Conservation (phyloP, 306 rosid genomes). For the Trichosanthes truncata region DNA sequence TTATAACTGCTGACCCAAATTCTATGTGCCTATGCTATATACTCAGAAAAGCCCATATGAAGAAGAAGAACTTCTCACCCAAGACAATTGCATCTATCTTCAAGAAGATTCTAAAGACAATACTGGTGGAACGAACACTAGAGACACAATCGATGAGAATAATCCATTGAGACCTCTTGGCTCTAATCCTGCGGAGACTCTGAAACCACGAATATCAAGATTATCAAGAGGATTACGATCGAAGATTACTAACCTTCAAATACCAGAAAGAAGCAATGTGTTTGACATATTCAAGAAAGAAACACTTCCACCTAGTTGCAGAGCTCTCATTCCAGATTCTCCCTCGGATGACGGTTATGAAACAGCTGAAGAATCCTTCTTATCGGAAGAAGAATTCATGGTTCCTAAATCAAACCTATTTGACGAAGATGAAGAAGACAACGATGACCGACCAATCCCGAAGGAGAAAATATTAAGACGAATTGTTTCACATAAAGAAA, state of each 20-base stretch:
- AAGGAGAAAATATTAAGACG: conserved; percentile 53
- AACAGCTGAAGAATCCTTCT: conserved; percentile 71
- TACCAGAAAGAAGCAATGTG: conserved; percentile 32
- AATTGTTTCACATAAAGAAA: conserved; percentile 60
- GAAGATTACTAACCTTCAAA: conserved; percentile 44
- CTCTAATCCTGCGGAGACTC: conserved; percentile 18
- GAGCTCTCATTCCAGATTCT: conserved; percentile 13
- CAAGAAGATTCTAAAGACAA: conserved; percentile 12
- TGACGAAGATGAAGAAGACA: conserved; percentile 32
- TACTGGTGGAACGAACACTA: conserved; percentile 1
- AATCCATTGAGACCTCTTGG: conserved; percentile 18
- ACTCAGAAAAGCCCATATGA: conserved; percentile 49
- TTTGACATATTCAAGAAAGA: conserved; percentile 19
- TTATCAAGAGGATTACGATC: conserved; percentile 32
- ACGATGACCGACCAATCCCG: conserved; percentile 33
- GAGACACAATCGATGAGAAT: conserved; percentile 16
- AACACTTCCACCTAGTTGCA: conserved; percentile 10
- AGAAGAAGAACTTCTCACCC: conserved; percentile 28
- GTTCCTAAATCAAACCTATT: conserved; percentile 54
- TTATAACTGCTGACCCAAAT: neutral
- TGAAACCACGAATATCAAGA: conserved; percentile 28
- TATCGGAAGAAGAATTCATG: conserved; percentile 68
- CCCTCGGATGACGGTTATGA: conserved; percentile 44
- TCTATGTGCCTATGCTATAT: neutral
- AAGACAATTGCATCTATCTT: conserved; percentile 5